These are phyloP conservation scores for Botrytis deweyae DNA, from an alignment of 2,329 filamentous ascomycete genomes.

Conservation along the genomic window DNA sequence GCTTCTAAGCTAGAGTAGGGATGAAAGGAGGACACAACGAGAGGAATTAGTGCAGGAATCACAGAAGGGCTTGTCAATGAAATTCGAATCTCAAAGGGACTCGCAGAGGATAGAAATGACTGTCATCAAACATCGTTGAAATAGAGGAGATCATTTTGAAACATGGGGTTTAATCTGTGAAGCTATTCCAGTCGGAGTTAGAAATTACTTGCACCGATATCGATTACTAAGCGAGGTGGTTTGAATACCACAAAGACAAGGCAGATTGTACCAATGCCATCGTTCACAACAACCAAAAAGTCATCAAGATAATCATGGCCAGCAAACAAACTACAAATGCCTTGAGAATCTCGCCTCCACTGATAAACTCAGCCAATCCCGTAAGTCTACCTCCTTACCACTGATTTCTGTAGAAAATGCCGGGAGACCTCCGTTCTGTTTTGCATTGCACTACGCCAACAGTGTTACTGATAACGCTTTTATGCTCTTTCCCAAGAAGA, in stretches of 20 bases:
- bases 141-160: neutral
- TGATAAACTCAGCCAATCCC: constrained; percentile 73
- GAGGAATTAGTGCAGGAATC: neutral
- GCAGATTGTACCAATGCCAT: too few species aligned
- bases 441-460: neutral
- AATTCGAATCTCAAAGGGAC: neutral
- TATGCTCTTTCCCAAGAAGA: neutral
- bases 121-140: neutral
- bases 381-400: neutral
- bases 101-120: neutral
- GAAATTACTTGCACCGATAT: neutral
- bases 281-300: neutral
- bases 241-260: too few species aligned
- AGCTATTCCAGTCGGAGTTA: neutral
- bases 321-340: neutral
- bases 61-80: neutral
- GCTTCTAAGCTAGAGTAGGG: neutral
- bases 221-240: constrained; percentile 1
- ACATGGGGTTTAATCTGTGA: neutral
- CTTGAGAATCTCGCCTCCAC: constrained; percentile 44
- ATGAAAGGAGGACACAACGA: neutral
- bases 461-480: neutral
- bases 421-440: neutral
- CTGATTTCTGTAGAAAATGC: neutral
- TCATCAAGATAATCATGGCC: neutral